phyloP scores from a whole-genome alignment of 169 alveolate species.

The Besnoitia besnoiti region DNA sequence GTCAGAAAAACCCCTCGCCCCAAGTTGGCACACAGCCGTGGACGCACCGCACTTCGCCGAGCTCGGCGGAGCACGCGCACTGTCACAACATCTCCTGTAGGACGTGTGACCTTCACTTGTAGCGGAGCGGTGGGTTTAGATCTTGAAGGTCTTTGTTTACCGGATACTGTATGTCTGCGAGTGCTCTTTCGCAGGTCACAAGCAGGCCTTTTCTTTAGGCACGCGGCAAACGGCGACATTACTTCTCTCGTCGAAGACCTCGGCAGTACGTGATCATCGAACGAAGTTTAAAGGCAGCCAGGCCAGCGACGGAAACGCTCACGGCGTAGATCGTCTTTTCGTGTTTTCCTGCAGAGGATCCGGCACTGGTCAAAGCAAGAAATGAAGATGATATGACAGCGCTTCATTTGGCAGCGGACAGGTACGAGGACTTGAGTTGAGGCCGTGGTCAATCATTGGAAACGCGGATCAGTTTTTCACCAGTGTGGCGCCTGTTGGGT shows the following conservation, averaged over 20 bases:
- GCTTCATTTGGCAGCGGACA: constrained; percentile 64
- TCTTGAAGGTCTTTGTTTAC: too few relatives aligned
- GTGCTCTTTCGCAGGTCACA: not conserved
- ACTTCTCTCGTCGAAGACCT: not conserved
- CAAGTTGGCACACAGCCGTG: too few relatives aligned
- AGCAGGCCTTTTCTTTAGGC: not conserved
- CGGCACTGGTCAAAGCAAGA: constrained; percentile 28
- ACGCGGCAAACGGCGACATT: constrained; percentile 23
- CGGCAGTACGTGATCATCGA: not conserved
- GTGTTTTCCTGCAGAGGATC: constrained; percentile 7
- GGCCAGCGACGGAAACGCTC: not conserved
- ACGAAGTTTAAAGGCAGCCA: not conserved
- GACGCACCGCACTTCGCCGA: too few relatives aligned
- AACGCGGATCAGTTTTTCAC: not conserved
- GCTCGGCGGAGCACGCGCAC: too few relatives aligned
- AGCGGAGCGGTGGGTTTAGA: too few relatives aligned
- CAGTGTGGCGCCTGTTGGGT: not conserved
- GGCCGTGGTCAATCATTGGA: not conserved
- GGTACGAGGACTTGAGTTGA: not conserved
- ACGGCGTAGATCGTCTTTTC: not conserved
- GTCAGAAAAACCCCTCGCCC: not conserved
- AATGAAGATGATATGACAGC: constrained; percentile 65
- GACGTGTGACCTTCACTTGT: not conserved
- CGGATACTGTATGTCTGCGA: not conserved
- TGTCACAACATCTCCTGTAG: too few relatives aligned